Evolutionary conservation across 2,329 filamentous ascomycete genomes (phyloP), one percentile per base, ranked within the genome.

Genomic region (Scytalidium lignicola): DNA sequence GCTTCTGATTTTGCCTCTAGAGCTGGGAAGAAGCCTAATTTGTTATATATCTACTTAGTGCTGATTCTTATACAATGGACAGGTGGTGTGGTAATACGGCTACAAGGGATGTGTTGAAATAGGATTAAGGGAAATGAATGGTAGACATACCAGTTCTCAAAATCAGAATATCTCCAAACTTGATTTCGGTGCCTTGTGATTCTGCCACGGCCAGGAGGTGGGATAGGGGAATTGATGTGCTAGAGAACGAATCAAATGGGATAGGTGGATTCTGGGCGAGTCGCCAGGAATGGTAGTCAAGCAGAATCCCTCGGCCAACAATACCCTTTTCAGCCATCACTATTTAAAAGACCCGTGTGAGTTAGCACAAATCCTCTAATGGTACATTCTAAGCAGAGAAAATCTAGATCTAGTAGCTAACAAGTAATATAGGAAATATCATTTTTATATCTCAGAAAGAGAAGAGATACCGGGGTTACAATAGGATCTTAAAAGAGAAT

Each of bases 311-410:
- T 0, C 77, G 65, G 18, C 76, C 76, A 0, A 79, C 74, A 43
- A 81, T 79, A 18, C 77, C 78, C 47, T 74, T 63, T 48, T 76
- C 70, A 3, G 73, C 64, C 73, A 74, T 79, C 0, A 70, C 73
- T 71, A 45, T 55, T 26, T 4, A 40, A 29, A n/a, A 41, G n/a
- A 13, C 15, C 15, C 32, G 15, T 37, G 15, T n/a, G 15, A 15
- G 32, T 37, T 17, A 37, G 32, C n/a, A 13, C 6, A 8, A n/a
- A 17, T n/a, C 6, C n/a, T 13, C n/a, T n/a, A n/a, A 13, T 13
- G 6, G 13, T n/a, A 26, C 23, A 10, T 10, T 26, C 23, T 5
- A 26, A 26, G n/a, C n/a, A n/a, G n/a, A n/a, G n/a, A n/a, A n/a
- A n/a, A n/a, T n/a, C n/a, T n/a, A n/a, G n/a, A n/a, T n/a, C n/a